Evolutionary conservation across 2,329 filamentous ascomycete genomes (phyloP).

Genomic region (Venturiaceae sp.): DNA sequence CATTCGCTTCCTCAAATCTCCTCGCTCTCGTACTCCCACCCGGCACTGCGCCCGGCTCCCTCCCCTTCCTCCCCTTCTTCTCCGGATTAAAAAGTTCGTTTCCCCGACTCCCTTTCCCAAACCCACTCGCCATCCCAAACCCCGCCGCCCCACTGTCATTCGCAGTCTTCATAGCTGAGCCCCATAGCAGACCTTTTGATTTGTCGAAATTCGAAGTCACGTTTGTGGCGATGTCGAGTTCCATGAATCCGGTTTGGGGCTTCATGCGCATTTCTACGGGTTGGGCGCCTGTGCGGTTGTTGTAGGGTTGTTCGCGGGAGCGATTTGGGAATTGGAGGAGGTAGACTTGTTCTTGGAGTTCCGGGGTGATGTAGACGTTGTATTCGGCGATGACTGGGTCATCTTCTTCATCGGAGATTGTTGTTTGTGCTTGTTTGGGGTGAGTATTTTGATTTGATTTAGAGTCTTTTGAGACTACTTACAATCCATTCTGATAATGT

Average conservation of each 20-base stretch:
- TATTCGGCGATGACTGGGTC: conserved; percentile 50
- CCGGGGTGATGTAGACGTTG: conserved; percentile 73
- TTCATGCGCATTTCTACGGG: conserved; percentile 77
- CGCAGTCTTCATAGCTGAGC: conserved; percentile 56
- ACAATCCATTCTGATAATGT: conserved; percentile 13
- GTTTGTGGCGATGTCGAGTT: conserved; percentile 82
- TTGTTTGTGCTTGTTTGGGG: not conserved
- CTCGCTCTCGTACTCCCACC: not conserved
- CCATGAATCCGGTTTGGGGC: conserved; percentile 69
- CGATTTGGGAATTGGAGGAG: conserved; percentile 87
- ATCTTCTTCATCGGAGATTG: conserved; percentile 20
- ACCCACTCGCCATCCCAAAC: conserved; percentile 9
- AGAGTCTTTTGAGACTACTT: conserved; percentile 5
- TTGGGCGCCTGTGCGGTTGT: conserved; percentile 41
- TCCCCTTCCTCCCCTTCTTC: not conserved
- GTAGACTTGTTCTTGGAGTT: conserved; percentile 49
- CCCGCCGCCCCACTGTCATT: conserved; percentile 29
- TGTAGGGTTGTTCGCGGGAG: conserved; percentile 52
- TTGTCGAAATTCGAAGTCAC: conserved; percentile 69
- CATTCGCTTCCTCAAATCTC: conserved; percentile 25
- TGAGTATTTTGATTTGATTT: not conserved
- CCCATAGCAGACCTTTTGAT: conserved; percentile 73
- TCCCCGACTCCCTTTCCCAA: not conserved
- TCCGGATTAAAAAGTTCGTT: conserved; percentile 1
- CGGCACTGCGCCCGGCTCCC: not conserved